Conservation (phyloP, 2,329 filamentous ascomycete genomes). For the Biscogniauxia mediterranea region DNA sequence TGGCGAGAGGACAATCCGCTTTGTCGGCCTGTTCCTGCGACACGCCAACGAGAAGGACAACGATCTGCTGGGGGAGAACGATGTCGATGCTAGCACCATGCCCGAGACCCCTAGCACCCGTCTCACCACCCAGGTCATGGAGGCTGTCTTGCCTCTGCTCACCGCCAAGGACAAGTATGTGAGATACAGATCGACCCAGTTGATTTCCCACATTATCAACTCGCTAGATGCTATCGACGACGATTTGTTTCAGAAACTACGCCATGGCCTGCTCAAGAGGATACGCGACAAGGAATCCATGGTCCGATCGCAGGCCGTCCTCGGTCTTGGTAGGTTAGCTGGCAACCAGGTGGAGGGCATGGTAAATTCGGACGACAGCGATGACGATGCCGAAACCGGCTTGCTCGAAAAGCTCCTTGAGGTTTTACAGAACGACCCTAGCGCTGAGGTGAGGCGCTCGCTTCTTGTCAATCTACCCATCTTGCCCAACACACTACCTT, state of each 20-base stretch:
- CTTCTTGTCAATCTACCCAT: slow-evolving; percentile 90
- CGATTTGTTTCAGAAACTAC: slow-evolving; percentile 80
- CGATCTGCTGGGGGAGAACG: slow-evolving; percentile 62
- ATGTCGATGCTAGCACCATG: slow-evolving; percentile 67
- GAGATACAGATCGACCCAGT: slow-evolving; percentile 83
- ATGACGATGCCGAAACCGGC: slow-evolving; percentile 65
- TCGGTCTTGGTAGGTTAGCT: slow-evolving; percentile 83
- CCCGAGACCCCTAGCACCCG: slow-evolving; percentile 82
- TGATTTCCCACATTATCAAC: slow-evolving; percentile 89
- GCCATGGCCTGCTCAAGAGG: slow-evolving; percentile 76
- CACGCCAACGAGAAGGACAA: slow-evolving; percentile 70
- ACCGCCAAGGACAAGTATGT: slow-evolving; percentile 89
- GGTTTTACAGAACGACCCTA: slow-evolving; percentile 89
- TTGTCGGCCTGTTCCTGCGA: slow-evolving; percentile 82
- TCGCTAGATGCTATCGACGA: slow-evolving; percentile 90
- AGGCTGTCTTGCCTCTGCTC: slow-evolving; percentile 71
- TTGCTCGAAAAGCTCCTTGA: slow-evolving; percentile 82
- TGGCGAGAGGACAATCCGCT: slow-evolving; percentile 81
- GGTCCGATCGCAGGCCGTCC: slow-evolving; percentile 86
- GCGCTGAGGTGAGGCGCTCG: slow-evolving; percentile 86
- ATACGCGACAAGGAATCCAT: slow-evolving; percentile 92
- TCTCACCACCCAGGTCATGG: slow-evolving; percentile 72
- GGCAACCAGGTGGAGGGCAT: slow-evolving; percentile 73
- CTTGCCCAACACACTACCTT: slow-evolving; percentile 76
- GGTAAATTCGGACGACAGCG: slow-evolving; percentile 67